These are phyloP conservation scores for Ophiocordyceps camponoti-rufipedis DNA, from an alignment of 2,329 filamentous ascomycete genomes.

Conservation along the genomic window DNA sequence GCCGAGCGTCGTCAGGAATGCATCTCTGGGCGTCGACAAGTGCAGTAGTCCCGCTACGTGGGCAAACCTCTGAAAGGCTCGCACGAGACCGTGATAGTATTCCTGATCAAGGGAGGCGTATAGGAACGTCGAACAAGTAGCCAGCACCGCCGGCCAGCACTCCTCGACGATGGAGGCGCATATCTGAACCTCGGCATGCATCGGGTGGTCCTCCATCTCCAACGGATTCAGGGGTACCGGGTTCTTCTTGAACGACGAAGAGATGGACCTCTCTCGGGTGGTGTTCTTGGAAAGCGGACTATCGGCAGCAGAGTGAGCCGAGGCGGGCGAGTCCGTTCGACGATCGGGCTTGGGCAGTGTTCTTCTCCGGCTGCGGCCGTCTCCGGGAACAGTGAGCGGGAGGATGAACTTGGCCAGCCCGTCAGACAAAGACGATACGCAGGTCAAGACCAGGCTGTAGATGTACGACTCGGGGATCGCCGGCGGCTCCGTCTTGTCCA, in stretches of 20 bases:
- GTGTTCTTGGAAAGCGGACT: constrained; percentile 11
- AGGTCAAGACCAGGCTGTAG: constrained; percentile 75
- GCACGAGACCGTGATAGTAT: constrained; percentile 80
- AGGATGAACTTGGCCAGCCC: constrained; percentile 85
- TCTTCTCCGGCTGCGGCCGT: constrained; percentile 36
- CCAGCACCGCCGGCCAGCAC: constrained; percentile 91
- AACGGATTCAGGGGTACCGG: constrained; percentile 75
- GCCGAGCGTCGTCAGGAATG: constrained; percentile 81
- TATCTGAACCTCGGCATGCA: constrained; percentile 51
- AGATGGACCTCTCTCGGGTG: constrained; percentile 34
- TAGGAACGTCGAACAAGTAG: constrained; percentile 87
- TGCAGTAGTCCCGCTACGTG: constrained; percentile 84
- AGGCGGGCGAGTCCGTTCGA: constrained; percentile 23
- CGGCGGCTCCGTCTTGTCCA: constrained; percentile 81
- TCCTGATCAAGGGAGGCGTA: constrained; percentile 84
- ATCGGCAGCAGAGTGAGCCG: constrained; percentile 17
- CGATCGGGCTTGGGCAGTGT: constrained; percentile 22
- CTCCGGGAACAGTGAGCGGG: constrained; percentile 70
- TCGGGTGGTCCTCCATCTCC: constrained; percentile 51
- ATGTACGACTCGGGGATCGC: constrained; percentile 79
- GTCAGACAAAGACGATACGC: constrained; percentile 79
- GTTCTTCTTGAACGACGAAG: constrained; percentile 49
- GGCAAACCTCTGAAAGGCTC: constrained; percentile 86
- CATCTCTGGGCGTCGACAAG: constrained; percentile 73
- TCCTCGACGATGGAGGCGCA: constrained; percentile 72